These are phyloP conservation scores for Aspergillus pseudonomiae DNA, from an alignment of 2,329 filamentous ascomycete species.

Conservation along the genomic window DNA sequence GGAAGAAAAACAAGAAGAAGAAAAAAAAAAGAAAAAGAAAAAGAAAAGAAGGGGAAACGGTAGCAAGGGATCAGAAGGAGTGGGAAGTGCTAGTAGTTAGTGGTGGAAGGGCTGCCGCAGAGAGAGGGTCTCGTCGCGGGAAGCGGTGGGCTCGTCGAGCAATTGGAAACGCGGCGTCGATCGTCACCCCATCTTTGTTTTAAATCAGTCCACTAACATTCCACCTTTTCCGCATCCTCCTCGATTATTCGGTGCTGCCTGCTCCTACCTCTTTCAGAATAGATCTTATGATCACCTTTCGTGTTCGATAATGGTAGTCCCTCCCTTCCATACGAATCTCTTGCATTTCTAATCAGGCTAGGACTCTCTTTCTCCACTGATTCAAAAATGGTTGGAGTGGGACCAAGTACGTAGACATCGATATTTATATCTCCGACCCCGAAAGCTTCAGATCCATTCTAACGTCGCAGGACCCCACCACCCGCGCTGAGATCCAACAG, in stretches of 20 bases:
- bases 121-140: background rate
- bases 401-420: conserved; percentile 48
- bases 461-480: conserved; percentile 49
- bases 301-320: background rate
- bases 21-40: background rate
- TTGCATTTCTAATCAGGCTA: conserved; percentile 16
- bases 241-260: background rate
- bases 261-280: background rate
- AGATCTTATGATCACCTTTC: background rate
- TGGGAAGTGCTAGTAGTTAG: background rate
- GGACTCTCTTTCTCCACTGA: conserved; percentile 45
- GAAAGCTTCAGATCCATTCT: conserved; percentile 4
- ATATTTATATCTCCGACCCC: conserved; percentile 2
- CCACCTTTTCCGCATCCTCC: background rate
- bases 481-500: conserved; percentile 57
- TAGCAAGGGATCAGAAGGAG: background rate
- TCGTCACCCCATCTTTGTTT: background rate
- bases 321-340: background rate
- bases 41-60: background rate
- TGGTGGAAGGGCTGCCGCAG: background rate
- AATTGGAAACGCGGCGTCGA: background rate
- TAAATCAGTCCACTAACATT: conserved; percentile 11
- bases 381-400: conserved; percentile 61
- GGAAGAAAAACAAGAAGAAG: background rate
- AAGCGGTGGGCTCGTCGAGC: background rate